phyloP scores from a whole-genome alignment of 768 basidiomycete genomes.

The Fistulinella prunicolor region DNA sequence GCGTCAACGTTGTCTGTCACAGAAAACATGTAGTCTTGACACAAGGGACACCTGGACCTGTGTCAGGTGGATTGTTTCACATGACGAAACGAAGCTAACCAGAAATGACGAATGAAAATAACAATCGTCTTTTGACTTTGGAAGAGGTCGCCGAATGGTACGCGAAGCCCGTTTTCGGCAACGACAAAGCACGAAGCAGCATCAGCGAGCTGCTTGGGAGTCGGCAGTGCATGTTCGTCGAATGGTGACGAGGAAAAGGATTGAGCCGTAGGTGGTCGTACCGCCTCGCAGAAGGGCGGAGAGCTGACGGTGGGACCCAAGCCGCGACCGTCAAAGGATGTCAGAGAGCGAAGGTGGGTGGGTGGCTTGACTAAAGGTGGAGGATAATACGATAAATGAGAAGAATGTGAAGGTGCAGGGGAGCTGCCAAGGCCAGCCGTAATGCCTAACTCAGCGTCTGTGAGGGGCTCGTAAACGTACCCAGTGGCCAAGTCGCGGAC shows the following conservation, averaged over 20 bases:
- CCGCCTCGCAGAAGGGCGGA: conserved; percentile 4
- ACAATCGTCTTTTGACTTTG: conserved; percentile 59
- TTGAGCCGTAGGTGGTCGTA: conserved; percentile 18
- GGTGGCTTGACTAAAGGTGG: conserved; percentile 4
- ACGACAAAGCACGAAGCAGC: conserved; percentile 65
- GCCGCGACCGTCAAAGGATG: conserved; percentile 16
- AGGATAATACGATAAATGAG: conserved; percentile 10
- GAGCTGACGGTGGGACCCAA: neutral
- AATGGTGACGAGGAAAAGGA: conserved; percentile 21
- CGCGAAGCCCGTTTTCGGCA: conserved; percentile 60
- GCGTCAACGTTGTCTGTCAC: conserved; percentile 49
- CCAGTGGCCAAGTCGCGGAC: conserved; percentile 19
- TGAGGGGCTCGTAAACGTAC: conserved; percentile 29
- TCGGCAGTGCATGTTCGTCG: conserved; percentile 51
- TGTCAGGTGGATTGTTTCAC: conserved; percentile 5
- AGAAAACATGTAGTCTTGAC: conserved; percentile 84
- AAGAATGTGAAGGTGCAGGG: conserved; percentile 15
- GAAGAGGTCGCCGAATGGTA: conserved; percentile 70
- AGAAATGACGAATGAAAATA: conserved; percentile 86
- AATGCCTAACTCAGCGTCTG: conserved; percentile 28
- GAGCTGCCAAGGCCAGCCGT: conserved; percentile 4
- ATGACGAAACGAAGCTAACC: conserved; percentile 36
- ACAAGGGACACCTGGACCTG: conserved; percentile 62
- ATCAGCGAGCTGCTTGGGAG: conserved; percentile 50
- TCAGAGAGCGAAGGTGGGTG: conserved; percentile 25